Evolutionary conservation across 352 stramenopile genomes (phyloP), one percentile per base, ranked within the genome.

Genomic region (Globisporangium solare): DNA sequence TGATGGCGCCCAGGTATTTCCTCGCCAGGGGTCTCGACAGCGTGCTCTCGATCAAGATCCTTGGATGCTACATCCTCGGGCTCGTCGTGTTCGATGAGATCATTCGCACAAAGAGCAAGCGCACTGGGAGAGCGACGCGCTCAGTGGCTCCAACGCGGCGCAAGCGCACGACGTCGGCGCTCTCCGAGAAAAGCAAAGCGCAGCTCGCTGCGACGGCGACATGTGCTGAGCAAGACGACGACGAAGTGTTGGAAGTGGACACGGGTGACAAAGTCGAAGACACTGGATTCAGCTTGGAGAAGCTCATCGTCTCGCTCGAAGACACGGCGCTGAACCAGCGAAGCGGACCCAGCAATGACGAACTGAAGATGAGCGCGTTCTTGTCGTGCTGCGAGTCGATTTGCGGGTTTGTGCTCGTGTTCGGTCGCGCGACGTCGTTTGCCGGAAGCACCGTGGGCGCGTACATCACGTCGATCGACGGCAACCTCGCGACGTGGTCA

Each of bases 351-450:
- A 60, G 55, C 14, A 64, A 79, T 45, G 64, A 68, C 10, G 57
- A 73, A 11, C 52, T 93, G 51, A 63, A 73, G 31, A 70, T 89
- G 20, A 63, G 37, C 8, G 56, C 54, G 40, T 94, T 90, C 55
- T 56, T 92, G 49, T 22, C 49, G 8, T 69, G 68, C 17, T 90
- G 79, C 54, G 79, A 76, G 41, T 63, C 77, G 49, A 87, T 88
- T 46, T 90, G 81, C 41, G 70, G 65, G 27, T 88, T 94, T 54
- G 65, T 91, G n/a, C 62, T 75, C 22, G 78, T 88, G 15, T 94
- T 94, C 60, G 83, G 83, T 3, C 81, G 81, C 50, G 83, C 83
- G 18, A 94, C 83, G 18, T 83, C 83, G 18, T 94, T 94, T 54
- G 83, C 83, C 11, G 83, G 71, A 6, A 89, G 77, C 32, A 89